Evolutionary conservation across 73 alveolate species (phyloP), one percentile per base, ranked within the genome.

Genomic region (Symbiodinium natans): DNA sequence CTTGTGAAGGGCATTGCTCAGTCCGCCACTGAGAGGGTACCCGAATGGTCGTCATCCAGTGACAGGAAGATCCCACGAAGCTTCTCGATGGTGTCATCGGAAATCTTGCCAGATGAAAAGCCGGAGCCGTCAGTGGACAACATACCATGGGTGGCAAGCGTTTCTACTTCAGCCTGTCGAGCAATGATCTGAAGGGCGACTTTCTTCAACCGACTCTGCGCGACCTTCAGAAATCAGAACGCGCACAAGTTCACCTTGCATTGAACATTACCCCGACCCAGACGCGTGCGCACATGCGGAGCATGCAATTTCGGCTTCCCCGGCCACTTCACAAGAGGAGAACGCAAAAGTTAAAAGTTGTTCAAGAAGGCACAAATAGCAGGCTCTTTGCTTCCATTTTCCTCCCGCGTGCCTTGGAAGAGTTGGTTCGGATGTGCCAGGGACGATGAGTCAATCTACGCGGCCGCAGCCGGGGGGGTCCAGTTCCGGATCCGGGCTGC

Each of bases 61-160:
- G 97, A 90, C 88, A 90, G 41, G 97, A 90, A 90, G 23, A 90
- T 90, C 46, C 46, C 77, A 13, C 97, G 97, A 42, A 90, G 97
- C 89, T 90, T 90, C 88, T 90, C 97, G 39, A 90, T 90, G 82
- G 97, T 90, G 88, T 90, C 97, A 38, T 90, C 97, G 39, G 97
- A 90, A 82, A 90, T 90, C 97, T 90, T 59, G 36, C 56, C 13
- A 4, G 34, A 13, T 9, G 41, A 2, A 29, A n/a, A 21, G 29
- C 6, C 41, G 3, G 43, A 6, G 42, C 2, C 40, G 41, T 74
- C 27, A 25, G 13, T 34, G 84, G 2, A n/a, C 19, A n/a, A 6
- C 41, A 74, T 9, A 74, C 2, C 40, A 74, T 4, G 6, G 3
- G 25, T 21, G 46, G n/a, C 92, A 6, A 1, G 74, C 73, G 74